Evolutionary conservation across 192 early-diverging fungal species (phyloP).

Genomic region (Coemansia sp.): DNA sequence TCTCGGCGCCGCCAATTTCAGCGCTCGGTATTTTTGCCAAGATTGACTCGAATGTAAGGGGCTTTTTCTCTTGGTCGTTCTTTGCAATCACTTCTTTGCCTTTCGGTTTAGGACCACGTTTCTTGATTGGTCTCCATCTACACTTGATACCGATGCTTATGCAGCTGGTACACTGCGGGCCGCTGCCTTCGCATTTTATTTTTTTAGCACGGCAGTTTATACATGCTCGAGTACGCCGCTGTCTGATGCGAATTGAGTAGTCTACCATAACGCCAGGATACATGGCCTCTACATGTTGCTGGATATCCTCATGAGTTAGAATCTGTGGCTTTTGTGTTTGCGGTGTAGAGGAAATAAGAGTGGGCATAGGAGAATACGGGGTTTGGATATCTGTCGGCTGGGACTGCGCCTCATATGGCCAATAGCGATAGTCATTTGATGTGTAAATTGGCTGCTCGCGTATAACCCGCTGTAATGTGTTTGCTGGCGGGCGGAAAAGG

Average conservation of each 20-base stretch:
- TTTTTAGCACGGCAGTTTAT: conserved; percentile 46
- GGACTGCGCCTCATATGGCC: conserved; percentile 26
- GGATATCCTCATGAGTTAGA: not conserved
- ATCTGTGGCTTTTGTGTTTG: not conserved
- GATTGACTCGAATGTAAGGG: not conserved
- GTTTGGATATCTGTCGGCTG: not conserved
- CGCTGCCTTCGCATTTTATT: conserved; percentile 36
- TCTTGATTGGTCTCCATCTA: conserved; percentile 45
- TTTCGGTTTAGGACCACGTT: conserved; percentile 52
- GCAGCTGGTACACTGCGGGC: conserved; percentile 29
- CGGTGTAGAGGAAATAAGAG: not conserved
- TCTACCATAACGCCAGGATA: conserved; percentile 16
- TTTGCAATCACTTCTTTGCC: not conserved
- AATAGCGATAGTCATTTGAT: conserved; percentile 33
- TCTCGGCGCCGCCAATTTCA: not conserved
- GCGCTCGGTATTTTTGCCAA: not conserved
- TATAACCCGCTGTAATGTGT: conserved; percentile 4
- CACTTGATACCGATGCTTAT: conserved; percentile 29
- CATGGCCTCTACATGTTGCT: not conserved
- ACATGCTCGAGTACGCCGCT: conserved; percentile 44
- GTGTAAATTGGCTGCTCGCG: conserved; percentile 21
- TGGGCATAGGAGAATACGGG: not conserved
- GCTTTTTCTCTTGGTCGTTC: not conserved
- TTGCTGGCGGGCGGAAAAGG: not conserved
- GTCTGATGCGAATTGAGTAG: conserved; percentile 10